Base-by-base conservation (phyloP, 306 rosid genomes). In the Malus fusca region DNA sequence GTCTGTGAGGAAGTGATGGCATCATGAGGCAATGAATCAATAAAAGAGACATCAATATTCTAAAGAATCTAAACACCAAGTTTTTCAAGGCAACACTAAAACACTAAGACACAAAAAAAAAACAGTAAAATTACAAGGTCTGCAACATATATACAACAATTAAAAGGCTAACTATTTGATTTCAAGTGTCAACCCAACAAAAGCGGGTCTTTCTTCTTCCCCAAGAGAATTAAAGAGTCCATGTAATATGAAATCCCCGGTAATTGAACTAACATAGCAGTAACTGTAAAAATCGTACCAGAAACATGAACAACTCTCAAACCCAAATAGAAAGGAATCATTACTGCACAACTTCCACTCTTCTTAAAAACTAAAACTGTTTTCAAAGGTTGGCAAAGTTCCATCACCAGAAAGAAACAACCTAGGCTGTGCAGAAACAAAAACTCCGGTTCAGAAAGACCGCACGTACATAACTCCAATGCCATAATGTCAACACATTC, bases 1-100 rank as follows among this genome's bases (percentile, higher is more conserved):
- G 75, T 82, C 91, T 84, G 84, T 71, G 48, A 71, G 42, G 44
- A 58, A 74, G 66, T 63, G 48, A 64, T 58, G 55, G 52, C 60
- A 74, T 73, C 75, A 68, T 18, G 14, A 87, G 51, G 35, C 64
- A 83, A 76, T 82, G 64, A 74, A 73, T 76, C n/a, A 73, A 53
- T 44, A 37, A 78, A 85, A 83, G 60, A 70, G 60, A 76, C 68
- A 23, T 12, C 44, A 55, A 37, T 66, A 53, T 51, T 37, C 42
- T 37, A 37, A 37, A 37, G 42, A 6, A 37, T 37, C 42, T 37
- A 37, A 18, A 37, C 60, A 8, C n/a, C 35, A 66, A 58, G 3
- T 13, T 60, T 77, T 5, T 18, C 17, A 40, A 15, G 17, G 53
- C 17, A 58, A 23, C 31, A 25, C 42, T 5, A 13, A 73, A 56